These are phyloP conservation scores for Cenchrus americanus DNA, from an alignment of 176 grass and related monocot genomes.

Conservation along the genomic window DNA sequence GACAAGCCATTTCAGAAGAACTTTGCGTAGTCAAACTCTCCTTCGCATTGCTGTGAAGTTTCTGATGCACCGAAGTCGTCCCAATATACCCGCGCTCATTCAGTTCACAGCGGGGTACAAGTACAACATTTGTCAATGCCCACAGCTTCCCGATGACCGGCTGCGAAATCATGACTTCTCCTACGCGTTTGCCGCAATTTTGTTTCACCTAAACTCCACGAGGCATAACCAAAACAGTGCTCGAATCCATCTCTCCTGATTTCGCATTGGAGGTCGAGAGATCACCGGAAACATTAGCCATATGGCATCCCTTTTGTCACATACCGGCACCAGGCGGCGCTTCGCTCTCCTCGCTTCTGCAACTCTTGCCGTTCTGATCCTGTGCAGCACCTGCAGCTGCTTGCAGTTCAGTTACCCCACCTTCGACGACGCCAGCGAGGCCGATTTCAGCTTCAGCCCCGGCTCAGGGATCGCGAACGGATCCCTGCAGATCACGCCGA, in stretches of 20 bases:
- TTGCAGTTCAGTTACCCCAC: slow-evolving; percentile 40
- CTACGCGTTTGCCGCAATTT: neutral
- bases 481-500: slow-evolving; percentile 53
- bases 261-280: neutral
- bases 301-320: neutral
- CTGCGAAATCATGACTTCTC: neutral
- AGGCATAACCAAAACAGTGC: neutral
- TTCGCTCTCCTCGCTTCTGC: neutral
- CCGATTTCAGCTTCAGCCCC: slow-evolving; percentile 42
- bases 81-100: neutral
- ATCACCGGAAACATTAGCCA: neutral
- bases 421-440: slow-evolving; percentile 10
- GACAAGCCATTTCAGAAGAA: neutral
- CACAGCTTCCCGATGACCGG: neutral
- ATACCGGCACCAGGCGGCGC: neutral
- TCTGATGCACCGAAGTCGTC: neutral
- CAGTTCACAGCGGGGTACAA: neutral
- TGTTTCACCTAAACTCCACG: neutral
- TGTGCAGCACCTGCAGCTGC: slow-evolving; percentile 29
- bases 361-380: neutral
- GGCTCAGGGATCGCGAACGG: slow-evolving; percentile 24
- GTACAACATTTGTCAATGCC: neutral
- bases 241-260: neutral
- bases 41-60: neutral
- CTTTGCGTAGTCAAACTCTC: neutral